Percentiles rank a stretch among this genome's conserved stretches.
Conservation (phyloP, 352 stramenopile genomes). For the Blastocystis sp. region DNA sequence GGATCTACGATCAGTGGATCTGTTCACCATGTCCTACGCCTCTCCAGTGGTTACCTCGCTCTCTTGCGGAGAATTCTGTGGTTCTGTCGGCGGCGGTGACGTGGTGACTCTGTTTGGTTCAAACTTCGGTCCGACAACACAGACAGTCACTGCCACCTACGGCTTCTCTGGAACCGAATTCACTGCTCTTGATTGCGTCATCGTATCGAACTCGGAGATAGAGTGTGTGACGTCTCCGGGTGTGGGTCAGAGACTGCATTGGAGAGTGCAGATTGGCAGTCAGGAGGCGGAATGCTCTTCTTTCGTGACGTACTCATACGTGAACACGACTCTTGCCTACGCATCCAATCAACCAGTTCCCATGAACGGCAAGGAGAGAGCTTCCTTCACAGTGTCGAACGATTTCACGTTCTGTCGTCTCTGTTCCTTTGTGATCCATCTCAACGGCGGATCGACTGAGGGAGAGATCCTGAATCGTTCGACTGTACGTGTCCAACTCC, state of each 20-base stretch:
- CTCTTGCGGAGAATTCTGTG: background rate
- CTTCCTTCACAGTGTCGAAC: background rate
- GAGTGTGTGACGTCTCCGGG: background rate
- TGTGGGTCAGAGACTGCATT: background rate
- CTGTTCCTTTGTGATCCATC: background rate
- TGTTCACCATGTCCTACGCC: background rate
- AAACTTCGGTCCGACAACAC: background rate
- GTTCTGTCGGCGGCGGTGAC: background rate
- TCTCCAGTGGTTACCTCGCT: background rate
- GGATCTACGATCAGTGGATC: background rate
- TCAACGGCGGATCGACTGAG: background rate
- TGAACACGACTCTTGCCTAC: background rate
- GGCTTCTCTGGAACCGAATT: slow-evolving; percentile 5
- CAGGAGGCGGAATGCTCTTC: background rate
- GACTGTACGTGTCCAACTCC: background rate
- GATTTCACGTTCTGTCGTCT: background rate
- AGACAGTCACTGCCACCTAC: background rate
- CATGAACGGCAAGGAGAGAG: background rate
- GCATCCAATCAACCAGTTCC: background rate
- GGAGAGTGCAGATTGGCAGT: background rate
- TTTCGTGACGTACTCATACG: background rate
- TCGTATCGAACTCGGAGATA: background rate
- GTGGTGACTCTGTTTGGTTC: background rate
- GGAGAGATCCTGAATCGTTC: background rate
- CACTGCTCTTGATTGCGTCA: background rate